phyloP scores from a whole-genome alignment of 257 asterid genomes.

The Solanum sejunctum region DNA sequence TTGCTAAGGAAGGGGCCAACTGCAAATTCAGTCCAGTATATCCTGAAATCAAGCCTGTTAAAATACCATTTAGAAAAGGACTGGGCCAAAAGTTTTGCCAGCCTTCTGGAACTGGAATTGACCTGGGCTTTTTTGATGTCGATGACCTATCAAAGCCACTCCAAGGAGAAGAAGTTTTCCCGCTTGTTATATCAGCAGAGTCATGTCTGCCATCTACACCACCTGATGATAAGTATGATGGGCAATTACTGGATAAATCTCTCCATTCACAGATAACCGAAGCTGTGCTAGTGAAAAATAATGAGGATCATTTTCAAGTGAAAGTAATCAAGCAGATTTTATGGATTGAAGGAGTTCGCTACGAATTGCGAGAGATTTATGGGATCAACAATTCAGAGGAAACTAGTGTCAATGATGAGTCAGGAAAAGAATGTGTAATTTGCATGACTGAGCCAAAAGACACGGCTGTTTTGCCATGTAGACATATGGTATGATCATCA shows the following conservation, averaged over 20 bases:
- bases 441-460: conserved; percentile 91
- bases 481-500: conserved; percentile 74
- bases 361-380: conserved; percentile 81
- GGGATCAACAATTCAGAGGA: conserved; percentile 58
- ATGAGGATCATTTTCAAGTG: conserved; percentile 34
- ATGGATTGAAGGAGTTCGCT: conserved; percentile 63
- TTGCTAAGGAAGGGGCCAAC: conserved; percentile 64
- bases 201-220: conserved; percentile 21
- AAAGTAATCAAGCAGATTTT: conserved; percentile 77
- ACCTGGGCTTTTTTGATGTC: conserved; percentile 69
- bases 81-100: conserved; percentile 72
- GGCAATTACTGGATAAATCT: conserved; percentile 14
- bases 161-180: conserved; percentile 59
- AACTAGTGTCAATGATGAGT: conserved; percentile 27
- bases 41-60: conserved; percentile 66
- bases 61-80: conserved; percentile 64
- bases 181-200: conserved; percentile 75
- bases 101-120: conserved; percentile 88
- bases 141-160: conserved; percentile 71
- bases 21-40: conserved; percentile 51
- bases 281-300: conserved; percentile 53
- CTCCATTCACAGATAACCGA: conserved; percentile 72
- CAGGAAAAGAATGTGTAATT: conserved; percentile 84
- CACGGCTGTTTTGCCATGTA: conserved; percentile 84
- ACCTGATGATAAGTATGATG: conserved; percentile 7